Evolutionary conservation across 2,329 filamentous ascomycete genomes (phyloP).

Genomic region (Penicillium sp.): DNA sequence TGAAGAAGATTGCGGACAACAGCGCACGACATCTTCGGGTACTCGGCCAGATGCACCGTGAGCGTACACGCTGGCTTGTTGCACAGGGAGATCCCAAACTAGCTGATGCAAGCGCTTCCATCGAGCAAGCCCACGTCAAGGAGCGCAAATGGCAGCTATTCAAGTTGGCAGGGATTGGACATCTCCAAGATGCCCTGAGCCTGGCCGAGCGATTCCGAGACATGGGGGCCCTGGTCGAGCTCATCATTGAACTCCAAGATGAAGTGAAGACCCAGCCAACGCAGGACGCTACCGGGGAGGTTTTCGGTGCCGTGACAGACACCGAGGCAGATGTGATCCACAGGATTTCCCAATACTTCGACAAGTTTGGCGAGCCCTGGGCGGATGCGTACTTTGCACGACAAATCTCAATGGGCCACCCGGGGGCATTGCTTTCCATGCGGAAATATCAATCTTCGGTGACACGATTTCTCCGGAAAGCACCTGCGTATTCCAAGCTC

Average conservation of each 20-base stretch:
- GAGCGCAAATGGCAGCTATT: constrained; percentile 49
- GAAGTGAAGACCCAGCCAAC: constrained; percentile 29
- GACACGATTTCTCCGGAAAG: constrained; percentile 73
- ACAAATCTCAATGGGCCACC: constrained; percentile 65
- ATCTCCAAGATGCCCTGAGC: constrained; percentile 57
- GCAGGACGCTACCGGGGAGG: constrained; percentile 12
- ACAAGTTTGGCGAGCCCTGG: constrained; percentile 52
- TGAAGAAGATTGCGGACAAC: constrained; percentile 52
- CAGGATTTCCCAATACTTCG: constrained; percentile 48
- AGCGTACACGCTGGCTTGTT: constrained; percentile 59
- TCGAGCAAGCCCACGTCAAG: constrained; percentile 45
- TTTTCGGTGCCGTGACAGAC: constrained; percentile 16
- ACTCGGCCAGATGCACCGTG: constrained; percentile 57
- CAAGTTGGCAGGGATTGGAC: constrained; percentile 51
- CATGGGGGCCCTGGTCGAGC: constrained; percentile 60
- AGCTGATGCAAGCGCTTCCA: constrained; percentile 48
- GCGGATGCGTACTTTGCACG: constrained; percentile 74
- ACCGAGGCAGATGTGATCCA: constrained; percentile 35
- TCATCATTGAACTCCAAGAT: constrained; percentile 44
- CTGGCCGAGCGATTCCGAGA: constrained; percentile 64
- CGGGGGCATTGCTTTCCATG: constrained; percentile 66
- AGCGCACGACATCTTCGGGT: constrained; percentile 57
- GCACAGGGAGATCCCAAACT: constrained; percentile 52
- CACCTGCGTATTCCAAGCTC: constrained; percentile 70
- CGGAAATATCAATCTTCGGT: constrained; percentile 70